These are phyloP conservation scores for Podaxis sp. DNA, from an alignment of 768 basidiomycete genomes.

Conservation along the genomic window DNA sequence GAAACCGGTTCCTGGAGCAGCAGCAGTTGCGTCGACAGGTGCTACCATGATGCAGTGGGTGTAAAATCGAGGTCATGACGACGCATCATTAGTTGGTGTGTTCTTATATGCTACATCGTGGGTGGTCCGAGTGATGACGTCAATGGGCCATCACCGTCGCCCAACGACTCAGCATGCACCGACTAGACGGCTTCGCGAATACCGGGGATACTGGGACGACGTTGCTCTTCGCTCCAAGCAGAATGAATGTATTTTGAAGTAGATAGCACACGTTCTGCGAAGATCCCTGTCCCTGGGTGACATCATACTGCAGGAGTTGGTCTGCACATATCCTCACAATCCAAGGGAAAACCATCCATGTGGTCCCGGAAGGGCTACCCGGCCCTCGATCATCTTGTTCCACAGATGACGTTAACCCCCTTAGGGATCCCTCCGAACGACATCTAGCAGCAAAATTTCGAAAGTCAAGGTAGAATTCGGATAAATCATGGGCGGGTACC, in stretches of 20 bases:
- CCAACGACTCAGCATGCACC: background rate
- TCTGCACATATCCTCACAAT: too few relatives aligned
- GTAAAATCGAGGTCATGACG: too few relatives aligned
- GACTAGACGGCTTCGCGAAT: background rate
- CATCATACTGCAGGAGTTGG: too few relatives aligned
- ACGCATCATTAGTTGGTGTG: background rate
- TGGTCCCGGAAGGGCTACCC: background rate
- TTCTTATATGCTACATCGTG: background rate
- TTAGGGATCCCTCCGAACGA: conserved; percentile 35
- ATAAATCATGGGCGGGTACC: conserved; percentile 80
- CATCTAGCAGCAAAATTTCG: conserved; percentile 80
- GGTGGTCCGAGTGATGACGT: background rate
- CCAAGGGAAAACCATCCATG: too few relatives aligned
- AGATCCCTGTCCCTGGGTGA: too few relatives aligned
- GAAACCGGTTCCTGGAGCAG: conserved; percentile 32
- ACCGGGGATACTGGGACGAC: background rate
- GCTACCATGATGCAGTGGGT: conserved; percentile 28
- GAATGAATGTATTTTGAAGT: too few relatives aligned
- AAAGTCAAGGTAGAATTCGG: conserved; percentile 72
- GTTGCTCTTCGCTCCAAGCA: background rate
- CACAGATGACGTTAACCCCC: background rate
- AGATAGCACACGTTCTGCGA: too few relatives aligned
- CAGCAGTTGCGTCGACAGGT: conserved; percentile 26
- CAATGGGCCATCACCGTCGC: background rate
- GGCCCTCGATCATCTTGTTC: background rate